Conservation (phyloP, 257 asterid species). For the Solanum arcanum region DNA sequence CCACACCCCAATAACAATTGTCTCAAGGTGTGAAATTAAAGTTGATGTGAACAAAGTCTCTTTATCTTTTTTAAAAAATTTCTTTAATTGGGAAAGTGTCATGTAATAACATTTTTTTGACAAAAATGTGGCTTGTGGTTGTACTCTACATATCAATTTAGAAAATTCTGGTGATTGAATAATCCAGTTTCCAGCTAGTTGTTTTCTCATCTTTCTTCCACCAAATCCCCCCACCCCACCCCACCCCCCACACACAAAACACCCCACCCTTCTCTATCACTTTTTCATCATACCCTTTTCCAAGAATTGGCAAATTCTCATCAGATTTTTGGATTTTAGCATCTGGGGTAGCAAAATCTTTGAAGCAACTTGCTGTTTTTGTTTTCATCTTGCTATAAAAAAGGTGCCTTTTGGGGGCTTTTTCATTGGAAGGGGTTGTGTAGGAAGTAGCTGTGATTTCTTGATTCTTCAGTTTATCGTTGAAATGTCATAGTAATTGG, state of each 20-base stretch:
- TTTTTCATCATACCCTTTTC: slow-evolving; percentile 10
- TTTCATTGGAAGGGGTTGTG: neutral
- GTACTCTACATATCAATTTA: neutral
- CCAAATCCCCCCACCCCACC: neutral
- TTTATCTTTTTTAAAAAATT: neutral
- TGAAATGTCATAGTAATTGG: neutral
- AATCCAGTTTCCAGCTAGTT: neutral
- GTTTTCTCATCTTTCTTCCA: neutral
- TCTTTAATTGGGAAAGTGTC: neutral
- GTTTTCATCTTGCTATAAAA: neutral
- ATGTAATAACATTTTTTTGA: neutral
- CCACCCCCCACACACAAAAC: neutral
- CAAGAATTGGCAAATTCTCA: slow-evolving; percentile 20
- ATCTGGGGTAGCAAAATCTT: neutral
- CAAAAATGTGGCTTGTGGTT: neutral
- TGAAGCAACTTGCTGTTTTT: neutral
- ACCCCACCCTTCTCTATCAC: neutral
- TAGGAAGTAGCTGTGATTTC: neutral
- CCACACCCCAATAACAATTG: neutral
- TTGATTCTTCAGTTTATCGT: neutral
- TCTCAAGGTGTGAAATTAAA: neutral
- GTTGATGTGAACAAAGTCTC: neutral
- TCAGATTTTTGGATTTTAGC: neutral
- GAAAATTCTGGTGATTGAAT: neutral
- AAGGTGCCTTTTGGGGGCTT: neutral